Evolutionary conservation across 352 stramenopile genomes (phyloP), one percentile per base, ranked within the genome.

Genomic region (Proteromonas lacertae): DNA sequence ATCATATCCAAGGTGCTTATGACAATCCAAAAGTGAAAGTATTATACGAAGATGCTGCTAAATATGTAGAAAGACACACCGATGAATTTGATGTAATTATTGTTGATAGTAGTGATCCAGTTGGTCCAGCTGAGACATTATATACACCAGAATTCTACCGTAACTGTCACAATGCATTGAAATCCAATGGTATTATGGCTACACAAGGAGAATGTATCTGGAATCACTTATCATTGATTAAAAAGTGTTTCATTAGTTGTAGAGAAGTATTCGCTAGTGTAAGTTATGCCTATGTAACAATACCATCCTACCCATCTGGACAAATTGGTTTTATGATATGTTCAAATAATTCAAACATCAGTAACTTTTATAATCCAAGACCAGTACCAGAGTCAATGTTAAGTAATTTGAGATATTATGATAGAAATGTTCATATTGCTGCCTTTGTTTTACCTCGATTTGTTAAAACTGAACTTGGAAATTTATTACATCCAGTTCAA

Each of bases 201-300:
- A 28, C 10, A 10, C 24, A 28, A 28, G 82, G 82, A 43, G 86
- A 98, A 59, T 96, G 83, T 57, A 59, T 93, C 26, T 96, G 83
- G 83, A 57, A 96, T 29, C 82, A 96, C 58, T 48, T 95, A 9
- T 59, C 90, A 57, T 52, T 96, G 19, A 96, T 98, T 43, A 5
- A 10, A 10, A 10, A 28, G 10, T 10, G 5, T 5, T 10, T 28
- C 24, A 5, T 10, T 5, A 10, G 66, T 30, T 91, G 87, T 52
- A 55, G 60, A 25, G 43, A 42, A 19, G 63, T 84, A 32, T 96
- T 91, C 10, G 5, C 24, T 5, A 10, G 5, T 5, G 79, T 95
- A 45, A 76, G 92, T 46, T 98, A 96, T 61, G 80, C 78, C n/a
- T 95, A 90, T 62, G 93, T 75, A 33, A 92, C 72, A 32, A 92